Conservation (phyloP, 1,284 basidiomycete genomes). For the Prillingera fragicola region DNA sequence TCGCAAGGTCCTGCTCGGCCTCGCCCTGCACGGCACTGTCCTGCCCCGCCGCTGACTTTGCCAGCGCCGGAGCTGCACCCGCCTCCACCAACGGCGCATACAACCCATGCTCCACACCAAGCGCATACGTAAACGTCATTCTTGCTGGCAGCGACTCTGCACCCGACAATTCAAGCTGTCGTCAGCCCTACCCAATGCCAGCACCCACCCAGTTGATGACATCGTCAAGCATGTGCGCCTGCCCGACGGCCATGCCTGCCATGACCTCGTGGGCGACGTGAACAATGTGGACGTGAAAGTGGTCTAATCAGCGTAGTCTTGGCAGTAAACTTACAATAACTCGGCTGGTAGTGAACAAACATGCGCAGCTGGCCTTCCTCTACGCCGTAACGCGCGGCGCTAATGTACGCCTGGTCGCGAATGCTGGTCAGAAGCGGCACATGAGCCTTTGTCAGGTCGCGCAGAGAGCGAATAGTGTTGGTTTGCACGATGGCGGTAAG, state of each 20-base stretch:
- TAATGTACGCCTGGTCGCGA: conserved; percentile 55
- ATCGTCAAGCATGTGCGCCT: conserved; percentile 89
- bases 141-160: conserved; percentile 52
- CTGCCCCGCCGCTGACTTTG: too few species aligned
- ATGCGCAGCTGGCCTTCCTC: conserved; percentile 64
- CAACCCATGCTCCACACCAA: conserved; percentile 75
- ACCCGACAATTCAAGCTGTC: conserved; percentile 58
- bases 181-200: conserved; percentile 2
- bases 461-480: conserved; percentile 58
- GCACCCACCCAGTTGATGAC: conserved; percentile 69
- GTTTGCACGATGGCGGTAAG: conserved; percentile 65
- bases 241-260: conserved; percentile 74
- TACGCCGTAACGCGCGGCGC: conserved; percentile 64
- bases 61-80: too few species aligned
- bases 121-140: conserved; percentile 73
- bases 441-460: conserved; percentile 64
- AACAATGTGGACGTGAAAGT: conserved; percentile 92
- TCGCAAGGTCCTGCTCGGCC: too few species aligned
- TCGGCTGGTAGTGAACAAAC: conserved; percentile 93
- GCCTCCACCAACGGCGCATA: conserved; percentile 37
- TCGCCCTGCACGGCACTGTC: too few species aligned
- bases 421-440: conserved; percentile 66
- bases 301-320: conserved; percentile 55
- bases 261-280: conserved; percentile 63
- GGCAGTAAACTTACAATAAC: conserved; percentile 66